Conservation (phyloP, 2,329 filamentous ascomycete genomes). For the Tolypocladium endophyticum region DNA sequence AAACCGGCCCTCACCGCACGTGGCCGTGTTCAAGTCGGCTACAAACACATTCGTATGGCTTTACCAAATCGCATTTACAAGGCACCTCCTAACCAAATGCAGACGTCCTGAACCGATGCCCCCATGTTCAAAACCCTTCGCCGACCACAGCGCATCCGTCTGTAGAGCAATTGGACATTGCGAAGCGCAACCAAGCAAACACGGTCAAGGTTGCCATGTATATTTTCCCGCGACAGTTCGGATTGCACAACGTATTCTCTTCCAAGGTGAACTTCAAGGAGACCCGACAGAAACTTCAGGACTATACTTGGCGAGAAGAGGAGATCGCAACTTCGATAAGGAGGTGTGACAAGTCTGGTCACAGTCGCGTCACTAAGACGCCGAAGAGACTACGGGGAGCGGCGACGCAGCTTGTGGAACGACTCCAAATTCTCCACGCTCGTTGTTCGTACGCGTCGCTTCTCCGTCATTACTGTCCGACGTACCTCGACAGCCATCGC, state of each 20-base stretch:
- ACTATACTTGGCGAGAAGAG: slow-evolving; percentile 76
- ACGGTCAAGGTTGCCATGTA: slow-evolving; percentile 76
- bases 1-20: slow-evolving; percentile 59
- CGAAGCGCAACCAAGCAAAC: slow-evolving; percentile 25
- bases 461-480: slow-evolving; percentile 71
- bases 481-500: slow-evolving; percentile 13
- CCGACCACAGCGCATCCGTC: neutral
- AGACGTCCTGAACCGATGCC: slow-evolving; percentile 75
- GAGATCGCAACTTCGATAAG: slow-evolving; percentile 48
- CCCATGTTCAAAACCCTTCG: slow-evolving; percentile 7
- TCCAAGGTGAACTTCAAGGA: slow-evolving; percentile 52
- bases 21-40: slow-evolving; percentile 59
- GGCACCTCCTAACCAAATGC: slow-evolving; percentile 9
- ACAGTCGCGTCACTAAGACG: slow-evolving; percentile 21
- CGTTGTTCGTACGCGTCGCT: slow-evolving; percentile 73
- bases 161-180: neutral
- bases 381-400: slow-evolving; percentile 62
- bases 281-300: slow-evolving; percentile 65
- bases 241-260: slow-evolving; percentile 85
- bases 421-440: slow-evolving; percentile 59
- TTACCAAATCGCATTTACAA: neutral
- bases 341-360: slow-evolving; percentile 4
- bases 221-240: slow-evolving; percentile 85
- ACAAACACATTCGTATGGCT: slow-evolving; percentile 68
- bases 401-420: slow-evolving; percentile 47